phyloP scores from a whole-genome alignment of 2,329 filamentous ascomycete genomes.

The Pestalotiopsis sp. region DNA sequence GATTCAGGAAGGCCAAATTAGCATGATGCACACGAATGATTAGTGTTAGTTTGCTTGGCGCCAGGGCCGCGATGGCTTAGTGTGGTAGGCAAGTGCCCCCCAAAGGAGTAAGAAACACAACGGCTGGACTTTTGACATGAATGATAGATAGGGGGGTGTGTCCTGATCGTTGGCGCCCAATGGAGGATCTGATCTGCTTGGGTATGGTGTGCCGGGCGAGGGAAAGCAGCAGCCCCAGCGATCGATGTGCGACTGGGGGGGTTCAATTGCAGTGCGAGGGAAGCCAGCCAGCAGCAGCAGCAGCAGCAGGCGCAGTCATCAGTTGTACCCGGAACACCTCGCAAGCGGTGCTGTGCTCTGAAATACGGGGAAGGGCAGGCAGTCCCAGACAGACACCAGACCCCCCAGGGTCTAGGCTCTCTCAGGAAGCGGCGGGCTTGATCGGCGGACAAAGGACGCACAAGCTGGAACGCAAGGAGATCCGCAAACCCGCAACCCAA shows the following conservation, averaged over 20 bases:
- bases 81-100: not conserved
- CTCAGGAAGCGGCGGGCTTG: not conserved
- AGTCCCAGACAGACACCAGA: not conserved
- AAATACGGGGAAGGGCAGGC: not conserved
- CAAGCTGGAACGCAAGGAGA: not conserved
- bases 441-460: not conserved
- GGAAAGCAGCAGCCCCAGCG: not conserved
- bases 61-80: slow-evolving; percentile 5
- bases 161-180: slow-evolving; percentile 2
- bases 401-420: not conserved
- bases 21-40: slow-evolving; percentile 27
- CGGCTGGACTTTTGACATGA: not conserved
- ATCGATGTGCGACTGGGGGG: not conserved
- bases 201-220: too few species aligned
- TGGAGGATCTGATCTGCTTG: not conserved
- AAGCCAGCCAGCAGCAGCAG: not conserved
- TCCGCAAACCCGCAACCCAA: not conserved
- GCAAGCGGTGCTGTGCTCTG: not conserved
- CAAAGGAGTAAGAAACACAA: slow-evolving; percentile 13
- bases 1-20: slow-evolving; percentile 31
- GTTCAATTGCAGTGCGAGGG: not conserved
- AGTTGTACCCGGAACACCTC: not conserved
- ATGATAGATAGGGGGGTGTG: not conserved
- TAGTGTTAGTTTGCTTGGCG: slow-evolving; percentile 15
- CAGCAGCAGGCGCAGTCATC: not conserved